Evolutionary conservation across 2,329 filamentous ascomycete species (phyloP).

Genomic region (Sclerotinia glacialis): DNA sequence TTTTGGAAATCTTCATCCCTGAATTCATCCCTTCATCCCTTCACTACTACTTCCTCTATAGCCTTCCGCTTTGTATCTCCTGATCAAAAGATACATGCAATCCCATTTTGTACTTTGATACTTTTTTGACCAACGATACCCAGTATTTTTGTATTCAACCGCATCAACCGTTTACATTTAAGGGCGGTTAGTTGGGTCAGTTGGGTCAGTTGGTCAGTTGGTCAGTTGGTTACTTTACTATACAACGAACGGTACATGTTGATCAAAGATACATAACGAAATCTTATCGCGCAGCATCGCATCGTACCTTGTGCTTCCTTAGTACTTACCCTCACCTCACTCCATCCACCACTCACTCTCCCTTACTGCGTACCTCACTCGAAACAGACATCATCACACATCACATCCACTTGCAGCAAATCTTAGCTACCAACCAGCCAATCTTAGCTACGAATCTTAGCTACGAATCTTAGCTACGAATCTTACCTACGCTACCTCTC

Average conservation of each 20-base stretch:
- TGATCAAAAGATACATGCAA: slow-evolving; percentile 14
- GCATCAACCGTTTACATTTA: slow-evolving; percentile 10
- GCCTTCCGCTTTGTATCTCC: not conserved
- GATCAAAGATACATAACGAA: slow-evolving; percentile 4
- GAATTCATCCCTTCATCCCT: not conserved
- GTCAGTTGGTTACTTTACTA: too few relatives aligned
- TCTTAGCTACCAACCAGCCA: not conserved
- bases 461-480: too few relatives aligned
- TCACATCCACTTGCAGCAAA: not conserved
- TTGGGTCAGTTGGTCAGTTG: too few relatives aligned
- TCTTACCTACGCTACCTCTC: not conserved
- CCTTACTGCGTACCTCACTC: not conserved
- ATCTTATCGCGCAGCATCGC: slow-evolving; percentile 3
- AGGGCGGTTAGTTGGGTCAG: not conserved
- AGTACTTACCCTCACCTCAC: not conserved
- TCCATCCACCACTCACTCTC: not conserved
- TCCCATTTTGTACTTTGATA: not conserved
- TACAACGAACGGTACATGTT: not conserved
- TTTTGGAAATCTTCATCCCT: not conserved
- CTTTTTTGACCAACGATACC: not conserved
- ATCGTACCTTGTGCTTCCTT: not conserved
- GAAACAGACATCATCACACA: not conserved
- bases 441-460: not conserved
- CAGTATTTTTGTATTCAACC: slow-evolving; percentile 8
- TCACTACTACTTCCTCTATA: not conserved